Base-by-base conservation (phyloP, 345 rosid species). In the Salix brachista region DNA sequence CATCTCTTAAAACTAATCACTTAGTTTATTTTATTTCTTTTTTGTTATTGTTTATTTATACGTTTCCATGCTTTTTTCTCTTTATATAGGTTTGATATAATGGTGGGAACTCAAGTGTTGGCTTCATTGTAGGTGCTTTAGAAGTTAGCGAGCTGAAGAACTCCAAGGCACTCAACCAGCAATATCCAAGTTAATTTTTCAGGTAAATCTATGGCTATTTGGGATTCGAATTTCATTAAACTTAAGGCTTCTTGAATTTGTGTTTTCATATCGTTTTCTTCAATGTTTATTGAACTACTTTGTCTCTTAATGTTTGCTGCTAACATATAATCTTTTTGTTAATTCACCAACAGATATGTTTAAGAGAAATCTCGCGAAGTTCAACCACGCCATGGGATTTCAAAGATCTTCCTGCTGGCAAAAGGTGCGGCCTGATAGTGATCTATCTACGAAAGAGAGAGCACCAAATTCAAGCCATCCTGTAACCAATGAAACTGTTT, bases 321-420 rank as follows among this genome's bases (percentile, higher is more conserved):
- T 30, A 3, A 28, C 39, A 34, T 32, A 46, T 46, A 46, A 46
- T 46, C 16, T 12, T 10, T 41, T 41, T 41, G 13, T 41, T 41
- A 41, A 41, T 41, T 41, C 44, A 41, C 44, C 11, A 56, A 19
- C 39, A 71, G 67, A 41, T 30, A 79, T 79, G 78, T 26, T 61
- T 34, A 79, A 37, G 73, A 85, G 26, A 72, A 76, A 41, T 16
- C 37, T 84, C 2, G 41, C 74, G 25, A 77, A 75, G 84, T 44
- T 86, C 2, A 80, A 66, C 58, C 67, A 50, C 58, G 72, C 75
- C 39, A 75, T 85, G 86, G 85, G 86, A 37, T 68, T 83, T 76
- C 85, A 78, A 19, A 77, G 70, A 65, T 73, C 64, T 74, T 80
- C 77, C 37, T 69, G 78, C 4, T 77, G 78, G 37, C 83, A 64